Conservation (phyloP, 805 yeast genomes). For the Kuraishia borneana region DNA sequence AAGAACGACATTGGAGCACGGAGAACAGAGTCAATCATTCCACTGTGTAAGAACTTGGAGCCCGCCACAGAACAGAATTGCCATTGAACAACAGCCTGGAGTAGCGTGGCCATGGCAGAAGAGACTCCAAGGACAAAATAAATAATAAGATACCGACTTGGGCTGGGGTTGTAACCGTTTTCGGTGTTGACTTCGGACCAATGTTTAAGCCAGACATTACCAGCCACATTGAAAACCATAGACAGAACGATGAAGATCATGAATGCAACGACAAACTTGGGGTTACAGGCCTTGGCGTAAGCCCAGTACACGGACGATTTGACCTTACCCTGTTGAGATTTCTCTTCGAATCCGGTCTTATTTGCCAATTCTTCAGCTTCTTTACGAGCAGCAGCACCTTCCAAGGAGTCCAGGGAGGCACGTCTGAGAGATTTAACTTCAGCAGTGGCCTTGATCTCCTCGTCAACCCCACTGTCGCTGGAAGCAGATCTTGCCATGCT, state of each 20-base stretch:
- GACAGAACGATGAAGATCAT: conserved; percentile 43
- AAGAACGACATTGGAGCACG: conserved; percentile 93
- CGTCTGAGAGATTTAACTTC: conserved; percentile 38
- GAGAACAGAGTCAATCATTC: conserved; percentile 62
- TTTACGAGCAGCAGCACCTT: conserved; percentile 17
- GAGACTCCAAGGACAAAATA: conserved; percentile 68
- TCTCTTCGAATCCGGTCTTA: conserved; percentile 51
- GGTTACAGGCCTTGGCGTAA: conserved; percentile 83
- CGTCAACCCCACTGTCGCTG: conserved; percentile 9
- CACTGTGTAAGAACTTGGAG: conserved; percentile 62
- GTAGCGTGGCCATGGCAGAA: conserved; percentile 46
- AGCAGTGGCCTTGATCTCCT: conserved; percentile 18
- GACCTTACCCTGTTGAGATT: conserved; percentile 81
- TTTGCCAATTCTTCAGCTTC: conserved; percentile 26
- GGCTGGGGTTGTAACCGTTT: conserved; percentile 60
- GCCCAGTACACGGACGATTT: conserved; percentile 75
- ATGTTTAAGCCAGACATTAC: conserved; percentile 89
- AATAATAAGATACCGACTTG: conserved; percentile 59
- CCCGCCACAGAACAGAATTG: conserved; percentile 75
- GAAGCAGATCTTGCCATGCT: conserved; percentile 9
- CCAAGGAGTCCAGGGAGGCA: conserved; percentile 50
- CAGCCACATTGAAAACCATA: conserved; percentile 49
- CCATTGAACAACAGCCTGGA: conserved; percentile 65
- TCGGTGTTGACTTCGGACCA: conserved; percentile 89
- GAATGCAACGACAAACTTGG: conserved; percentile 48